phyloP scores from a whole-genome alignment of 1,284 basidiomycete species.

The Flammula alnicola region DNA sequence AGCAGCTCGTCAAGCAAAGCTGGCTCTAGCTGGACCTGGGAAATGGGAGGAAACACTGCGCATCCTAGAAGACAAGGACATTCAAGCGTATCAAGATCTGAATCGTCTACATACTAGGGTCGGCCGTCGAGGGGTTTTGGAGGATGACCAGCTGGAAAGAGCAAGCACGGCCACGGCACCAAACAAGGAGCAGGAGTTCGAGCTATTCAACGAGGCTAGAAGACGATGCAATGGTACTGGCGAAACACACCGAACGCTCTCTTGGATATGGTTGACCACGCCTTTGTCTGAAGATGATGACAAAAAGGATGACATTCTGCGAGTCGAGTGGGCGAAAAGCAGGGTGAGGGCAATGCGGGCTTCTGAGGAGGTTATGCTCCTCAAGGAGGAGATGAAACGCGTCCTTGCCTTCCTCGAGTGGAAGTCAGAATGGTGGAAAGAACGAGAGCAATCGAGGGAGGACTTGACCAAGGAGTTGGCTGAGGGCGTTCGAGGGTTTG shows the following conservation, averaged over 20 bases:
- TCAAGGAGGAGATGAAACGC: conserved; percentile 14
- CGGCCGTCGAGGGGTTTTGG: background rate
- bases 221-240: conserved; percentile 11
- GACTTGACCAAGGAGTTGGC: background rate
- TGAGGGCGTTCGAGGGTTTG: conserved; percentile 3
- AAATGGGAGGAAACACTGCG: conserved; percentile 7
- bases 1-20: conserved; percentile 1
- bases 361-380: conserved; percentile 11
- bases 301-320: background rate
- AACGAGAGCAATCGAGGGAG: too few species aligned
- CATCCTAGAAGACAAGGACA: conserved; percentile 6
- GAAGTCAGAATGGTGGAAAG: conserved; percentile 9
- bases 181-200: background rate
- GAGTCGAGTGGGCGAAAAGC: conserved; percentile 15
- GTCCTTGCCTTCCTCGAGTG: conserved; percentile 6
- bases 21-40: conserved; percentile 6
- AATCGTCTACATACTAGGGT: background rate
- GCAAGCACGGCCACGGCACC: too few species aligned
- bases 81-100: conserved; percentile 14
- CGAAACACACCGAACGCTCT: conserved; percentile 6
- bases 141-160: conserved; percentile 5
- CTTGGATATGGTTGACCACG: conserved; percentile 2
- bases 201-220: background rate
- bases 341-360: conserved; percentile 2
- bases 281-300: background rate